These are phyloP conservation scores for Ogataea minuta DNA, from an alignment of 805 yeast species.

Conservation along the genomic window DNA sequence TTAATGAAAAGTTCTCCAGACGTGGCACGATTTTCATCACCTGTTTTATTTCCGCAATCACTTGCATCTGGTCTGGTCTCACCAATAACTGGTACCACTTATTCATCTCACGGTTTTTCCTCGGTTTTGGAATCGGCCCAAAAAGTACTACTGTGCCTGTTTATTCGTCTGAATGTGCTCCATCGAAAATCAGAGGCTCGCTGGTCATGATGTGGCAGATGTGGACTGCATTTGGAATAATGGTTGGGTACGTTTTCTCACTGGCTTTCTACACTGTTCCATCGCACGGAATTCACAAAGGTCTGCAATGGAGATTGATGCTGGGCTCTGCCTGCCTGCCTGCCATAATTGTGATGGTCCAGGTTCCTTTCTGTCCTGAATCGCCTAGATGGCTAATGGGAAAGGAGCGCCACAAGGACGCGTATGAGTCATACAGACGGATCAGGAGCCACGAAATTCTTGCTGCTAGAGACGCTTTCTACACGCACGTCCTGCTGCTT, in stretches of 20 bases:
- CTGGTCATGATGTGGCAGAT: conserved; percentile 74
- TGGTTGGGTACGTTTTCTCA: conserved; percentile 65
- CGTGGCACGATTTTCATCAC: conserved; percentile 66
- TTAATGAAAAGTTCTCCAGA: conserved; percentile 58
- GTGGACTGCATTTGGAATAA: conserved; percentile 72
- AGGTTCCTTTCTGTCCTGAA: conserved; percentile 69
- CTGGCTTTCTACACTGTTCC: conserved; percentile 61
- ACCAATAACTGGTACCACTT: conserved; percentile 64
- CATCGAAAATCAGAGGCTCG: conserved; percentile 62
- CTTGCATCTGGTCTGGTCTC: conserved; percentile 72
- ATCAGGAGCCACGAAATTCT: conserved; percentile 52
- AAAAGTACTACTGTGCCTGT: conserved; percentile 72
- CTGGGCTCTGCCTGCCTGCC: conserved; percentile 67
- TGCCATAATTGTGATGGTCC: conserved; percentile 56
- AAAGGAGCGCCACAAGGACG: conserved; percentile 59
- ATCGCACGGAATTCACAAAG: conserved; percentile 42
- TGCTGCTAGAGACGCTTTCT: conserved; percentile 71
- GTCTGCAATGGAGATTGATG: conserved; percentile 71
- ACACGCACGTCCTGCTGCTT: conserved; percentile 59
- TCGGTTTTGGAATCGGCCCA: conserved; percentile 72
- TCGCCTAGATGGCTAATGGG: conserved; percentile 81
- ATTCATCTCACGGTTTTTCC: conserved; percentile 60
- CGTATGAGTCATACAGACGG: conserved; percentile 47
- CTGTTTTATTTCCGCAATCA: conserved; percentile 55
- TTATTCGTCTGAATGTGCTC: conserved; percentile 65